Evolutionary conservation across 2,329 filamentous ascomycete species (phyloP).

Genomic region (Phyllosticta capitalensis): DNA sequence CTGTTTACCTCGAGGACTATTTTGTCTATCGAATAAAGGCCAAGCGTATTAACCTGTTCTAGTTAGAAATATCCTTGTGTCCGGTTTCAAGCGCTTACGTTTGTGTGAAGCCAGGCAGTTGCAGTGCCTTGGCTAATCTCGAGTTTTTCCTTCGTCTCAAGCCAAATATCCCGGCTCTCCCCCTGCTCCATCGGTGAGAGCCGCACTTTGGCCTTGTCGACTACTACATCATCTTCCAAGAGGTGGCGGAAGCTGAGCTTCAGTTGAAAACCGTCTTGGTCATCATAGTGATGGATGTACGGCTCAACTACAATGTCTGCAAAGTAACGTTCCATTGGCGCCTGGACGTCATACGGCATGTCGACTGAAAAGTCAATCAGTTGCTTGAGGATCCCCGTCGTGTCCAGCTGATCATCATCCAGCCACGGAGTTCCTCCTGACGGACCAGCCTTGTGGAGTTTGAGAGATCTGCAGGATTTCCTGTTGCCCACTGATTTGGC

Average conservation of each 20-base stretch:
- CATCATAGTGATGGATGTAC: conserved; percentile 57
- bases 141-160: conserved; percentile 42
- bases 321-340: conserved; percentile 67
- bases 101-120: conserved; percentile 41
- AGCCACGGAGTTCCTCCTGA: conserved; percentile 19
- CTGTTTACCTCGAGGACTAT: conserved; percentile 57
- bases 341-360: conserved; percentile 52
- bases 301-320: conserved; percentile 57
- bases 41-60: conserved; percentile 53
- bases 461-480: conserved; percentile 15
- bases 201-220: conserved; percentile 56
- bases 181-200: conserved; percentile 49
- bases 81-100: conserved; percentile 26
- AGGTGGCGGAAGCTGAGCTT: conserved; percentile 60
- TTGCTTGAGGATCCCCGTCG: conserved; percentile 28
- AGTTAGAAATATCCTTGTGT: conserved; percentile 20
- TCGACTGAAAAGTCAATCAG: conserved; percentile 40
- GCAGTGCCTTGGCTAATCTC: conserved; percentile 48
- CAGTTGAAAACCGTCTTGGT: conserved; percentile 66
- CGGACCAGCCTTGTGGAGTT: conserved; percentile 12
- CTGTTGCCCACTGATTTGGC: conserved; percentile 48
- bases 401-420: conserved; percentile 30
- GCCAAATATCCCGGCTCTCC: conserved; percentile 56
- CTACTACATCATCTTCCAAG: conserved; percentile 57
- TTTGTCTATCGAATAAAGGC: conserved; percentile 65